Conservation (phyloP, 2,329 filamentous ascomycete genomes). For the Colletotrichum liaoningense region DNA sequence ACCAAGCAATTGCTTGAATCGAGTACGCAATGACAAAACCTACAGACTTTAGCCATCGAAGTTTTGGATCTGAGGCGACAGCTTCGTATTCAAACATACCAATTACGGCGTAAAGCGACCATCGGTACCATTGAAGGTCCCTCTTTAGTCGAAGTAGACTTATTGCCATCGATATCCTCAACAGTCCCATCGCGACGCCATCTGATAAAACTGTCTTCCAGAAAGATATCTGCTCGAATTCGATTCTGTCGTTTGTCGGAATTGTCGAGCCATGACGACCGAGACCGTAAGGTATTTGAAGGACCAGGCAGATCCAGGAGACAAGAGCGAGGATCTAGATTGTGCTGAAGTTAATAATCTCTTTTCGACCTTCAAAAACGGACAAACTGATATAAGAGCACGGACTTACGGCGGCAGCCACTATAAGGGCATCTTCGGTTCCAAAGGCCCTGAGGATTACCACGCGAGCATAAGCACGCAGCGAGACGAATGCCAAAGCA, state of each 20-base stretch:
- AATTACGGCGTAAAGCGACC: conserved; percentile 38
- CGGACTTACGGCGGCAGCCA: conserved; percentile 30
- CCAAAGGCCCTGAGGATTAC: conserved; percentile 41
- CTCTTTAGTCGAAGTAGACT: conserved; percentile 37
- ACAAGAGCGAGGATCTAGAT: conserved; percentile 34
- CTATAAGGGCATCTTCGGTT: conserved; percentile 43
- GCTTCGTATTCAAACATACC: conserved; percentile 15
- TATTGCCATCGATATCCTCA: conserved; percentile 40
- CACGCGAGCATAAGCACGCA: conserved; percentile 41
- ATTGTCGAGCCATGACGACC: conserved; percentile 37
- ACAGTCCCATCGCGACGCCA: conserved; percentile 38
- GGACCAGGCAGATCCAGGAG: conserved; percentile 39
- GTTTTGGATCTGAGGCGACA: no score
- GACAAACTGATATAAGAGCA: no score
- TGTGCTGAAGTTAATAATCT: neutral
- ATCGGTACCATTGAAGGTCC: conserved; percentile 39
- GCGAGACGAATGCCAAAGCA: conserved; percentile 39
- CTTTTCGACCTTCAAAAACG: no score
- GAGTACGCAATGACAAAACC: conserved; percentile 38
- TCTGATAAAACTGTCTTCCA: conserved; percentile 40
- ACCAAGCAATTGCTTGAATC: conserved; percentile 38
- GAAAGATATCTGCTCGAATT: conserved; percentile 39
- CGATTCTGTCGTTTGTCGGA: conserved; percentile 25
- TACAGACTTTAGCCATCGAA: neutral
- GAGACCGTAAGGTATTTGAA: conserved; percentile 39